Conservation (phyloP, 257 asterid species). For the Nicotiana otophora region DNA sequence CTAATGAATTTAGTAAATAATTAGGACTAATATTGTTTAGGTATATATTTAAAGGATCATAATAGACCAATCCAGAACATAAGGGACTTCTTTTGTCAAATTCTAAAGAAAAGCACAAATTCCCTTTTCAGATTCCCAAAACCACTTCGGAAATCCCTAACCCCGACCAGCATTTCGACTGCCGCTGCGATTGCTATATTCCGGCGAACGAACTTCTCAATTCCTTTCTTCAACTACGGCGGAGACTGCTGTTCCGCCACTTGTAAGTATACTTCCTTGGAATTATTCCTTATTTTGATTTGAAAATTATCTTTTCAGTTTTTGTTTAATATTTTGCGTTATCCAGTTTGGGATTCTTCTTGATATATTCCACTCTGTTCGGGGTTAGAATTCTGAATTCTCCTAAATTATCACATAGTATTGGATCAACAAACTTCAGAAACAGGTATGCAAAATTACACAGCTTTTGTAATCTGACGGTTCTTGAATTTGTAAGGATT, state of each 20-base stretch:
- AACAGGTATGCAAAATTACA: no score
- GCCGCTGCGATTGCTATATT: background rate
- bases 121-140: background rate
- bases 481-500: background rate
- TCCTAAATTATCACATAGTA: background rate
- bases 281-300: background rate
- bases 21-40: no score
- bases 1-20: no score
- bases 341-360: background rate
- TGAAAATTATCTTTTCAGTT: background rate
- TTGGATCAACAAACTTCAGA: background rate
- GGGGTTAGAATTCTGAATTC: background rate
- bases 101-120: background rate
- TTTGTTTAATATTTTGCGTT: background rate
- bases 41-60: no score
- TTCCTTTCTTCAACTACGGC: background rate
- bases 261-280: background rate
- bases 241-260: background rate
- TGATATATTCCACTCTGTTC: background rate
- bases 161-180: background rate
- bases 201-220: background rate
- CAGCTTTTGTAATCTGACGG: no score
- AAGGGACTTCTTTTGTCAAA: no score
- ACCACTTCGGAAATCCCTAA: background rate
- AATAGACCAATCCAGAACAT: no score